Evolutionary conservation across 352 stramenopile genomes (phyloP).

Genomic region (Phytophthora vignae): DNA sequence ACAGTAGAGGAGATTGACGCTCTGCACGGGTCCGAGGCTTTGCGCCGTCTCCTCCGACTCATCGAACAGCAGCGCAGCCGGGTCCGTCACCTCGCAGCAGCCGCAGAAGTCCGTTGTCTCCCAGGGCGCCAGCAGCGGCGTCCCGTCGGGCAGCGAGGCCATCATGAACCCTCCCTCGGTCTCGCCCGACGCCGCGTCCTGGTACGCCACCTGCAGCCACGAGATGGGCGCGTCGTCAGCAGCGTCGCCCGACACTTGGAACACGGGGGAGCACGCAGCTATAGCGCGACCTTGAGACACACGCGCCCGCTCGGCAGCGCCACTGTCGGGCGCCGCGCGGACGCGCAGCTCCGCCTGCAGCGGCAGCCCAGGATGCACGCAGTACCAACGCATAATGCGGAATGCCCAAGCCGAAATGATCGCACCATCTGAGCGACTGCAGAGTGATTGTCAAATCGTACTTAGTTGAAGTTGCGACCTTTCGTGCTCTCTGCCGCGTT

Average conservation of each 20-base stretch:
- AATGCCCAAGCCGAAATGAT: background rate
- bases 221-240: constrained; percentile 22
- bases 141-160: constrained; percentile 53
- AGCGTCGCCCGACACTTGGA: constrained; percentile 38
- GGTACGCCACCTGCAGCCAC: constrained; percentile 68
- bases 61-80: constrained; percentile 50
- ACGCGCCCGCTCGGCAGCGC: constrained; percentile 46
- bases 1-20: constrained; percentile 53
- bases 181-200: constrained; percentile 37
- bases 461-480: constrained; percentile 24
- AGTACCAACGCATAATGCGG: constrained; percentile 75
- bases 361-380: constrained; percentile 63
- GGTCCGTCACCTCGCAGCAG: constrained; percentile 53
- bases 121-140: constrained; percentile 57
- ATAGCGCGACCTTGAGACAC: constrained; percentile 63
- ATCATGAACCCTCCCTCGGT: constrained; percentile 61
- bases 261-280: constrained; percentile 40
- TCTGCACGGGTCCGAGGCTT: constrained; percentile 43
- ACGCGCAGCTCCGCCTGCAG: constrained; percentile 70
- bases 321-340: constrained; percentile 58
- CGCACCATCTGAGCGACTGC: background rate
- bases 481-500: constrained; percentile 36
- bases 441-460: constrained; percentile 16
- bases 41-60: constrained; percentile 33
- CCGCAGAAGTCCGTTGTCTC: constrained; percentile 52